These are phyloP conservation scores for Podospora pseudoanserina DNA, from an alignment of 495 filamentous ascomycete species.

Conservation along the genomic window DNA sequence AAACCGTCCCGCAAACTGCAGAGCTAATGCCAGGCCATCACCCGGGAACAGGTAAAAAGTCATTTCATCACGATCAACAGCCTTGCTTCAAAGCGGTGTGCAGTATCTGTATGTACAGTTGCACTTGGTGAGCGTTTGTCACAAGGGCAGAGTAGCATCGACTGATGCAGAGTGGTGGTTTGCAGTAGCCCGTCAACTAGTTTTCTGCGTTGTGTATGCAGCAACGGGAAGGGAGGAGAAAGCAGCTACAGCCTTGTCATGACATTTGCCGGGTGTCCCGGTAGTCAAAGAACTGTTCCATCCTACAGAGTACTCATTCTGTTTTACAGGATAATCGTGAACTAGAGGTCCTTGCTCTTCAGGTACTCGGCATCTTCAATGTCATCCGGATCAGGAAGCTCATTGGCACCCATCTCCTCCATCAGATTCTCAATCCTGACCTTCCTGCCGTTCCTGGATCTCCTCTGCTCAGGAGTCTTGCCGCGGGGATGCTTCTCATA, in stretches of 20 bases:
- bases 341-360: conserved; percentile 1
- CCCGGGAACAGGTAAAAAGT: not conserved
- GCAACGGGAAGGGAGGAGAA: not conserved
- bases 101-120: not conserved
- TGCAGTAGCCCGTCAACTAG: conserved; percentile 1
- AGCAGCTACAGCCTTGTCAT: not conserved
- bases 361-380: conserved; percentile 20
- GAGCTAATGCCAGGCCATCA: conserved; percentile 1
- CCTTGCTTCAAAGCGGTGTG: not conserved
- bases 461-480: conserved; percentile 37
- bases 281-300: not conserved
- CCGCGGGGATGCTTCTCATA: conserved; percentile 26
- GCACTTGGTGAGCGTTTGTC: not conserved
- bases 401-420: conserved; percentile 35
- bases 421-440: conserved; percentile 45
- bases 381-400: conserved; percentile 25
- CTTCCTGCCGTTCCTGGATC: conserved; percentile 52
- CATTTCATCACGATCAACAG: not conserved
- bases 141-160: not conserved
- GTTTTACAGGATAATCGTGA: not conserved
- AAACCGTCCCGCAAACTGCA: not conserved
- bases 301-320: not conserved
- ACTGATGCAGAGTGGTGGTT: not conserved
- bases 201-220: not conserved
- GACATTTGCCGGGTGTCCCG: not conserved